Conservation (phyloP, 345 rosid species). For the Erucastrum elatum region DNA sequence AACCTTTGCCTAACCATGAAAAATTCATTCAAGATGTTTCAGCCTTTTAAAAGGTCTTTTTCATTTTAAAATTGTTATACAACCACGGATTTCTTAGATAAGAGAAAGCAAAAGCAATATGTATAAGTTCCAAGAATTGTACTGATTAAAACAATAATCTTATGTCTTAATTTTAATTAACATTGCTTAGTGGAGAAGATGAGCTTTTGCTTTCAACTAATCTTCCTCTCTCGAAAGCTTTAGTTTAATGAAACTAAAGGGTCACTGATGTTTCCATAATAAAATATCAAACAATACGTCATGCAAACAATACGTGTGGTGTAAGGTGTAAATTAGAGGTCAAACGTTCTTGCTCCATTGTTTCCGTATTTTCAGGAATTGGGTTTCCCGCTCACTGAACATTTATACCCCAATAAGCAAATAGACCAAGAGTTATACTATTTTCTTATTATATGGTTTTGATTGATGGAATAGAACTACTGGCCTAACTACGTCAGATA, state of each 20-base stretch:
- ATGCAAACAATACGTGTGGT: slow-evolving; percentile 15
- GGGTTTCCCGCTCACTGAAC: slow-evolving; percentile 33
- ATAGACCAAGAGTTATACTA: neutral
- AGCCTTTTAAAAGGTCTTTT: neutral
- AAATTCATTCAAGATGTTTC: neutral
- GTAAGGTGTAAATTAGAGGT: slow-evolving; percentile 16
- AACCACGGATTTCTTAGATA: neutral
- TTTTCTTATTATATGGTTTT: slow-evolving; percentile 6
- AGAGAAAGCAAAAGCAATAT: slow-evolving; percentile 24
- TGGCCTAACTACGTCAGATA: neutral
- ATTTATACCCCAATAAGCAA: slow-evolving; percentile 16
- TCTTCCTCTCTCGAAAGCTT: neutral
- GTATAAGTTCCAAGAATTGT: neutral
- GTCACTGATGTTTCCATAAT: neutral
- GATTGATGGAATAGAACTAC: neutral
- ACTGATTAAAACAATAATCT: slow-evolving; percentile 14
- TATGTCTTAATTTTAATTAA: slow-evolving; percentile 1
- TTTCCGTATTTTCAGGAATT: slow-evolving; percentile 27
- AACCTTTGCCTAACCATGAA: slow-evolving; percentile 17
- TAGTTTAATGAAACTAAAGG: neutral
- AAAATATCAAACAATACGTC: neutral
- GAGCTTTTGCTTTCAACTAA: slow-evolving; percentile 30
- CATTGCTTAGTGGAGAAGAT: slow-evolving; percentile 34
- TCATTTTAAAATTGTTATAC: neutral
- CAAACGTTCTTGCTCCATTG: slow-evolving; percentile 22